phyloP scores from a whole-genome alignment of 2,329 filamentous ascomycete species.

The Teratosphaeria viscida region DNA sequence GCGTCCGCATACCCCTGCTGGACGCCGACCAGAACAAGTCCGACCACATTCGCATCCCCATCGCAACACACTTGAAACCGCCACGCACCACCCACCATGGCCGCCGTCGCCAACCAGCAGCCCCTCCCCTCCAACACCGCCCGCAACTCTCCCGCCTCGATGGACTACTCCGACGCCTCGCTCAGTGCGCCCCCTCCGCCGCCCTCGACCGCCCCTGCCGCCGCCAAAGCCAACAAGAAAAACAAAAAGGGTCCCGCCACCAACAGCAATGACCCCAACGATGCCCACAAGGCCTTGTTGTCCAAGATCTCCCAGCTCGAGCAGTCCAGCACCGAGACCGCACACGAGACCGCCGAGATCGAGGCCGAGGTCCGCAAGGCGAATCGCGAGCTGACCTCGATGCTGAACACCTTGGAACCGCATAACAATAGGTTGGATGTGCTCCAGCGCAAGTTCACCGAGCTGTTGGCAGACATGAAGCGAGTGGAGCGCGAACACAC shows the following conservation, averaged over 20 bases:
- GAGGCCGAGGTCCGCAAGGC: slow-evolving; percentile 92
- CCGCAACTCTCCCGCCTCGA: slow-evolving; percentile 21
- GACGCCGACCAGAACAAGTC: not conserved
- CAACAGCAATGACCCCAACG: slow-evolving; percentile 68
- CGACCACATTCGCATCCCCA: not conserved
- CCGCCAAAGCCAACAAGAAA: slow-evolving; percentile 68
- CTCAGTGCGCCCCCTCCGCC: slow-evolving; percentile 25
- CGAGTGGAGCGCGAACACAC: slow-evolving; percentile 85
- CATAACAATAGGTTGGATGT: slow-evolving; percentile 85
- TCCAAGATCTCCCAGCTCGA: slow-evolving; percentile 94
- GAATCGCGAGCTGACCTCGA: slow-evolving; percentile 77
- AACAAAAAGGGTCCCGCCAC: slow-evolving; percentile 11
- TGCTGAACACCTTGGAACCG: slow-evolving; percentile 79
- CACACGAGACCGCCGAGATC: slow-evolving; percentile 92
- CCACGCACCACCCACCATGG: slow-evolving; percentile 18
- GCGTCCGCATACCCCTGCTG: not conserved
- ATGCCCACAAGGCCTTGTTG: slow-evolving; percentile 82
- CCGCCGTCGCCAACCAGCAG: slow-evolving; percentile 20
- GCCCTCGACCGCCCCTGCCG: slow-evolving; percentile 38
- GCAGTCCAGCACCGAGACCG: slow-evolving; percentile 83
- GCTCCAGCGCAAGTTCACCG: slow-evolving; percentile 81
- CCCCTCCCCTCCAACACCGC: slow-evolving; percentile 14
- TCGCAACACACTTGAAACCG: not conserved
- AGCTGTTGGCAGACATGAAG: slow-evolving; percentile 90
- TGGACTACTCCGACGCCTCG: slow-evolving; percentile 24